Evolutionary conservation across 2,329 filamentous ascomycete species (phyloP), one percentile per base, ranked within the genome.

Genomic region (Aspergillus sp.): DNA sequence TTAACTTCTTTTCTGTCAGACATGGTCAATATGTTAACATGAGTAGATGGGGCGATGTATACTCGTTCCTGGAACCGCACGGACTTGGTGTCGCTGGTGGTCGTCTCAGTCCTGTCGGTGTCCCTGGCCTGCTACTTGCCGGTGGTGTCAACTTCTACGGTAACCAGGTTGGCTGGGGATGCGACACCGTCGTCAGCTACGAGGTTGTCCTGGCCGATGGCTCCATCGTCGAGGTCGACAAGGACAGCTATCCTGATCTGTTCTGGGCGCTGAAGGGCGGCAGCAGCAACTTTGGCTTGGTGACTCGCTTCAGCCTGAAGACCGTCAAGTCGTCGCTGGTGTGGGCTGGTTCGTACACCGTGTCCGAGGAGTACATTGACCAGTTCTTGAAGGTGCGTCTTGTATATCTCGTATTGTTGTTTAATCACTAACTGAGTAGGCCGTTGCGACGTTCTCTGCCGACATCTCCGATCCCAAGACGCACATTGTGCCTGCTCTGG

Each of bases 261-360:
- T 78, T 67, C 62, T 66, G 65, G 45, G 76, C 76, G 20, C 61
- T 79, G 39, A 78, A 78, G 59, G 76, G 76, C 3, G 76, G 76
- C n/a, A 72, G 70, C 55, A 73, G 66, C 55, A 78, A 78, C 62
- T 78, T 78, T 50, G 76, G 76, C 3, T 62, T 78, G 4, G 75
- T 78, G 13, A 77, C 76, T 1, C 66, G 72, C 3, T 77, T 78
- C 49, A 74, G 76, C 48, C 47, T 78, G 5, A 63, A 70, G 58
- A 69, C 70, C 3, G 63, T 69, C 51, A 53, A 53, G 60, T 73
- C 67, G 5, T 53, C 50, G 51, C 65, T 64, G 61, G 58, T 76
- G 11, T 75, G 71, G 73, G 72, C 68, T 13, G 73, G 73, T n/a
- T 39, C 64, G 30, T 62, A 68, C 32, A 65, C 61, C 2, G 65